A percentile compares a stretch with the other conserved stretches of the same genome.
These are phyloP conservation scores for Paecilomyces sp. DNA, from an alignment of 2,329 filamentous ascomycete species.

Conservation along the genomic window DNA sequence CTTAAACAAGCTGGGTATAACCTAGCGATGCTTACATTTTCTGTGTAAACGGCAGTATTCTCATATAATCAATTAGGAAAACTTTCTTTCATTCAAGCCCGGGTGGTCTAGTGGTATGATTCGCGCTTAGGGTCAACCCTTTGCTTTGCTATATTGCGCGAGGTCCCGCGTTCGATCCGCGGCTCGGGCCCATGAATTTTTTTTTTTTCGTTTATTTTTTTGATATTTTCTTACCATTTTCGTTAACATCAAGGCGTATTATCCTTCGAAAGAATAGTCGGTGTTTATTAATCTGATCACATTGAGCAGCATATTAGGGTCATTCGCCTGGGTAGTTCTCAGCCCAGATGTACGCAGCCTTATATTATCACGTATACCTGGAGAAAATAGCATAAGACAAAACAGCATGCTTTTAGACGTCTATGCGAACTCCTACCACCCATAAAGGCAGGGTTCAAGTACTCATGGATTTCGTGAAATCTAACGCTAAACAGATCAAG, in stretches of 20 bases:
- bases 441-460: too few species aligned
- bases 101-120: neutral
- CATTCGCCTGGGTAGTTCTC: too few species aligned
- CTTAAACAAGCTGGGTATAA: too few species aligned
- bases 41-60: neutral
- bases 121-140: neutral
- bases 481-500: neutral
- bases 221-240: neutral
- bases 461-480: neutral
- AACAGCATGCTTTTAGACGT: too few species aligned
- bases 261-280: too few species aligned
- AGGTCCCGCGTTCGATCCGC: neutral
- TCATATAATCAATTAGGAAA: neutral
- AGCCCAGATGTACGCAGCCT: too few species aligned
- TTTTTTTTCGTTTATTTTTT: neutral
- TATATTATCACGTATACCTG: too few species aligned
- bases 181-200: neutral
- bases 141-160: neutral
- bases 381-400: too few species aligned
- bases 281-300: too few species aligned
- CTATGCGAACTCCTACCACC: too few species aligned
- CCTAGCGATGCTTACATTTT: neutral
- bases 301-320: too few species aligned
- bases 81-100: neutral
- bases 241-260: too few species aligned